Base-by-base conservation (phyloP, 2,329 filamentous ascomycete genomes). In the Pseudopithomyces maydicus region DNA sequence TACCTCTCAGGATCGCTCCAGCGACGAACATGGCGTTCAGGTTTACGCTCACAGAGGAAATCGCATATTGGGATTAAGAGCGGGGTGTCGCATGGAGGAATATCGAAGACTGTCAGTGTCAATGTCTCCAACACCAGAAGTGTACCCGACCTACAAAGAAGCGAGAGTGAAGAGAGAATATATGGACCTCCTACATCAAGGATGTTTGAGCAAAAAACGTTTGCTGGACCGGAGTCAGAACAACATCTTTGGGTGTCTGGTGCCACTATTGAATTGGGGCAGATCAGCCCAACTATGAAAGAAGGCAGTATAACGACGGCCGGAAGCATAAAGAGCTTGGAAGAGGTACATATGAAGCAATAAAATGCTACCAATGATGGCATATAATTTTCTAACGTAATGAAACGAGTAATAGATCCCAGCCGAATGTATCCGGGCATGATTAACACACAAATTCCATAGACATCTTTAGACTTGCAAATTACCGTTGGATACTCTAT, bases 101-200 rank as follows among this genome's bases (percentile, higher is more conserved):
- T 57, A 33, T 54, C 50, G 19, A 57, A 57, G 33, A 57, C 55
- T 1, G 55, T 57, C 8, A 54, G 45, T 23, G 55, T 57, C 38
- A 46, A 50, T 6, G 51, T 57, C 22, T 36, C 32, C 15, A 54
- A 56, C n/a, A 32, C 48, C 12, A 29, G 52, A 23, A 42, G 19
- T 5, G 23, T 33, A 6, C 26, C 19, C 6, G 46, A 54, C 3
- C 22, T 52, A 15, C 42, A 47, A 14, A 26, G 48, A 17, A 48
- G 41, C 17, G 56, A 58, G 39, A 58, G 56, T 23, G 47, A 58
- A 41, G 56, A 58, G 48, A 42, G 36, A 12, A 58, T 58, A 19
- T 54, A 57, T 29, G 41, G 52, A 26, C 49, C 55, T 17, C 48
- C 48, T 8, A 51, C 48, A 12, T 51, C 48, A 12, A 42, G 48